These are phyloP conservation scores for Terana coerulea DNA, from an alignment of 768 basidiomycete genomes.

Conservation along the genomic window DNA sequence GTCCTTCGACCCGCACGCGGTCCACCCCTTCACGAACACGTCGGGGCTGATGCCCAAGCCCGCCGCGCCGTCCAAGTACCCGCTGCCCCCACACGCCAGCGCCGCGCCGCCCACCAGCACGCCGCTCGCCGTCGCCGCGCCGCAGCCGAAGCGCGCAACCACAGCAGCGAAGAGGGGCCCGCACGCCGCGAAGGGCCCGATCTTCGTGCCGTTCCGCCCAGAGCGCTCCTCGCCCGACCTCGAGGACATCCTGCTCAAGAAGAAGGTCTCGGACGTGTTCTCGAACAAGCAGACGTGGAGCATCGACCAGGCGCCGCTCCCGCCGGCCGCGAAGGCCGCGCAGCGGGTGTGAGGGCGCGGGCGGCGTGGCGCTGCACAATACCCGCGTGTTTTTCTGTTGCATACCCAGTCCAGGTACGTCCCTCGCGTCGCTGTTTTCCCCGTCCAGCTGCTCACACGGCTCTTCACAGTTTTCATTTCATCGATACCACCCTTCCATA, in stretches of 20 bases:
- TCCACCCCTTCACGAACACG: constrained; percentile 53
- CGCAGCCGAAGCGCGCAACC: constrained; percentile 23
- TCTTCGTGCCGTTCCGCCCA: constrained; percentile 51
- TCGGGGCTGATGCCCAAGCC: constrained; percentile 34
- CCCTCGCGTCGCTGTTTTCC: not conserved
- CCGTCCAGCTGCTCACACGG: not conserved
- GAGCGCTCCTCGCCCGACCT: constrained; percentile 56
- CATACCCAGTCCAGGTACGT: not conserved
- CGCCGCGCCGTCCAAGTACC: constrained; percentile 45
- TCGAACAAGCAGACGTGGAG: constrained; percentile 25
- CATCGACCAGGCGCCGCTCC: constrained; percentile 19
- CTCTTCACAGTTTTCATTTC: not conserved
- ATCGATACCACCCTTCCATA: constrained; percentile 9
- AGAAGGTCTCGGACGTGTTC: constrained; percentile 29
- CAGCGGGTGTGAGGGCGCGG: constrained; percentile 10
- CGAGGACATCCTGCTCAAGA: constrained; percentile 38
- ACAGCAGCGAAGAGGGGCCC: constrained; percentile 8
- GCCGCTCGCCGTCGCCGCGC: constrained; percentile 12
- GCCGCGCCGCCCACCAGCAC: constrained; percentile 6
- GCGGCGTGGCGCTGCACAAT: constrained; percentile 1
- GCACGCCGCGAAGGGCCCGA: constrained; percentile 19
- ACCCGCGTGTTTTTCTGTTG: constrained; percentile 16
- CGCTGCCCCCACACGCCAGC: constrained; percentile 29
- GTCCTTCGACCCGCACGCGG: constrained; percentile 56
- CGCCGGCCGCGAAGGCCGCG: constrained; percentile 5